A percentile compares a stretch with the other conserved stretches of the same genome.
These are phyloP conservation scores for Aspergillus heteromorphus DNA, from an alignment of 495 filamentous ascomycete genomes.

Conservation along the genomic window DNA sequence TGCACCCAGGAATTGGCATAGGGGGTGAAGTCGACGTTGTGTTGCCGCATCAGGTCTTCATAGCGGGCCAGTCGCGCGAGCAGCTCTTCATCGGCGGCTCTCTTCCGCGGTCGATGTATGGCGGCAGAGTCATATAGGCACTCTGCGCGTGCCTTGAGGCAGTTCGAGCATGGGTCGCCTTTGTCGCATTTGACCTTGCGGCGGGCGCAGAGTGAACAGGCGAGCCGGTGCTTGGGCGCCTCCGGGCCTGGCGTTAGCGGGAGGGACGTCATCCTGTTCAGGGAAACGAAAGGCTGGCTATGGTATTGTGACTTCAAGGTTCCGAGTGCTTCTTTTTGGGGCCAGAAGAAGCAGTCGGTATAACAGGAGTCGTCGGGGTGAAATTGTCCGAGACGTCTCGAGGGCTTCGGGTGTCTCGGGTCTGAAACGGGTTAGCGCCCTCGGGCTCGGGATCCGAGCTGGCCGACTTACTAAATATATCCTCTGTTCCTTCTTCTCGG, in stretches of 20 bases:
- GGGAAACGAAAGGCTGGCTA: too few relatives aligned
- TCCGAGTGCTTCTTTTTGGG: too few relatives aligned
- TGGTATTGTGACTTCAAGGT: too few relatives aligned
- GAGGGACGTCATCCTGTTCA: not conserved
- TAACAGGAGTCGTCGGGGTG: not conserved
- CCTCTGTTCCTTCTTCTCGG: too few relatives aligned
- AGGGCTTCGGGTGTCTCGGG: not conserved
- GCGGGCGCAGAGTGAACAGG: slow-evolving; percentile 25
- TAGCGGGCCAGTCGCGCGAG: slow-evolving; percentile 20
- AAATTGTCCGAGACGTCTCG: not conserved
- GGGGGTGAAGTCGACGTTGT: slow-evolving; percentile 24
- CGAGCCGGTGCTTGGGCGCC: not conserved
- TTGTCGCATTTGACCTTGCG: slow-evolving; percentile 36
- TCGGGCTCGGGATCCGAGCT: not conserved
- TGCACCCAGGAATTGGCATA: not conserved
- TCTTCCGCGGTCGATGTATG: slow-evolving; percentile 18
- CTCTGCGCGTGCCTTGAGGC: slow-evolving; percentile 21
- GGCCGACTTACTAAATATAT: too few relatives aligned
- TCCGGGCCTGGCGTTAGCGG: not conserved
- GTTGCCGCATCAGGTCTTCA: slow-evolving; percentile 22
- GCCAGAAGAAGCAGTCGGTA: too few relatives aligned
- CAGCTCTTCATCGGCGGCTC: slow-evolving; percentile 16
- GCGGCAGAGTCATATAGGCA: slow-evolving; percentile 22
- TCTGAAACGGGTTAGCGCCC: not conserved
- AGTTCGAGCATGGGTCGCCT: slow-evolving; percentile 28